phyloP scores from a whole-genome alignment of 2,329 filamentous ascomycete genomes.

The Ceratocystis huliohia region DNA sequence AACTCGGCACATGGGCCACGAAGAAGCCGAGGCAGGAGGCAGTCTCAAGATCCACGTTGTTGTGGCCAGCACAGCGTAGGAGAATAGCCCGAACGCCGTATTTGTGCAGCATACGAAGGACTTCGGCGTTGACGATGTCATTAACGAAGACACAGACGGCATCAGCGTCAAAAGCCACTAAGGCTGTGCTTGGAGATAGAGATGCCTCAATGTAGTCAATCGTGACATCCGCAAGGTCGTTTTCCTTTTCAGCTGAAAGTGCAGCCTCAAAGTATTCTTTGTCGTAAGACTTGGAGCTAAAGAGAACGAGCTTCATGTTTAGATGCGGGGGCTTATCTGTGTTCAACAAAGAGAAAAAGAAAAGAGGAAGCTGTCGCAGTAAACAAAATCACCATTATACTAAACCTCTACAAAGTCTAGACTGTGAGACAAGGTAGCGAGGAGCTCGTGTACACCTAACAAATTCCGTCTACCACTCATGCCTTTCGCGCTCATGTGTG shows the following conservation, averaged over 20 bases:
- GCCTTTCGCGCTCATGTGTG: not conserved
- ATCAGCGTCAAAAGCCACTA: constrained; percentile 39
- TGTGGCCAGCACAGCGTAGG: constrained; percentile 55
- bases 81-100: constrained; percentile 46
- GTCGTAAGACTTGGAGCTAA: constrained; percentile 53
- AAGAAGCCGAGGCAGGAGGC: constrained; percentile 44
- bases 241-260: constrained; percentile 27
- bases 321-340: not conserved
- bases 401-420: too few species aligned
- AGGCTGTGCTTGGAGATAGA: constrained; percentile 42
- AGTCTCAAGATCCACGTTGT: constrained; percentile 49
- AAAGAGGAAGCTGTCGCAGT: not conserved
- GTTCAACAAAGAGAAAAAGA: not conserved
- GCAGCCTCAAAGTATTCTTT: constrained; percentile 39
- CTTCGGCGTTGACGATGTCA: constrained; percentile 40
- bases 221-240: constrained; percentile 31
- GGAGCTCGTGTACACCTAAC: too few species aligned
- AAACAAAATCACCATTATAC: too few species aligned
- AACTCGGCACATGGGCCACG: constrained; percentile 54
- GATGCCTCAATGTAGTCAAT: constrained; percentile 47
- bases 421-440: too few species aligned
- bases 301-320: constrained; percentile 47
- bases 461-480: too few species aligned
- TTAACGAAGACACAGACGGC: constrained; percentile 60
- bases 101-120: constrained; percentile 39